Conservation (phyloP, 768 basidiomycete genomes). For the Tylopilus balloui region DNA sequence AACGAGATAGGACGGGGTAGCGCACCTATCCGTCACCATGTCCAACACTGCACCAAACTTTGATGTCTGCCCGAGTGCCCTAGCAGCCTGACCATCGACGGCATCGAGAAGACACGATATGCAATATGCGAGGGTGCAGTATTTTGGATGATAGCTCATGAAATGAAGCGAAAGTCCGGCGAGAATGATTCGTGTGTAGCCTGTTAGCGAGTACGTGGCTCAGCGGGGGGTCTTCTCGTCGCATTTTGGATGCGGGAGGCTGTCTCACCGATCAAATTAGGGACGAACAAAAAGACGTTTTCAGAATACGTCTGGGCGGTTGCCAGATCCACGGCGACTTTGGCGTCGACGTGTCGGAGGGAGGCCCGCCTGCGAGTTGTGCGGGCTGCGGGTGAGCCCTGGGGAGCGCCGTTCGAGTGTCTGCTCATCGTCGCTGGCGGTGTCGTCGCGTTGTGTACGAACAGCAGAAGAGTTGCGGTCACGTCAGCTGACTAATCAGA, state of each 20-base stretch:
- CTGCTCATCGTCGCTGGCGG: constrained; percentile 22
- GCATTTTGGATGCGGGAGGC: not conserved
- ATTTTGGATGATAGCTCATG: constrained; percentile 94
- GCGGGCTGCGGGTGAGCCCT: constrained; percentile 25
- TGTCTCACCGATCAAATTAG: constrained; percentile 86
- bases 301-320: constrained; percentile 85
- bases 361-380: constrained; percentile 46
- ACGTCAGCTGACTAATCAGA: constrained; percentile 16
- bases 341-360: constrained; percentile 74
- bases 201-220: constrained; percentile 36
- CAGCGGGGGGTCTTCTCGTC: not conserved
- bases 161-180: constrained; percentile 85
- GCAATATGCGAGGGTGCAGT: constrained; percentile 84
- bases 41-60: constrained; percentile 98
- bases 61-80: constrained; percentile 83
- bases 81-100: constrained; percentile 89
- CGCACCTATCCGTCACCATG: constrained; percentile 98
- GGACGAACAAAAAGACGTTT: constrained; percentile 96
- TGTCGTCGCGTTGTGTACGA: too few species aligned
- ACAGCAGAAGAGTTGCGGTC: too few species aligned
- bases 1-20: not conserved
- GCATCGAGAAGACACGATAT: constrained; percentile 93
- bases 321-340: constrained; percentile 81
- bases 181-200: constrained; percentile 86
- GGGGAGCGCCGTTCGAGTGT: constrained; percentile 26